phyloP scores from a whole-genome alignment of 768 basidiomycete genomes.

The Lactarius deliciosus region DNA sequence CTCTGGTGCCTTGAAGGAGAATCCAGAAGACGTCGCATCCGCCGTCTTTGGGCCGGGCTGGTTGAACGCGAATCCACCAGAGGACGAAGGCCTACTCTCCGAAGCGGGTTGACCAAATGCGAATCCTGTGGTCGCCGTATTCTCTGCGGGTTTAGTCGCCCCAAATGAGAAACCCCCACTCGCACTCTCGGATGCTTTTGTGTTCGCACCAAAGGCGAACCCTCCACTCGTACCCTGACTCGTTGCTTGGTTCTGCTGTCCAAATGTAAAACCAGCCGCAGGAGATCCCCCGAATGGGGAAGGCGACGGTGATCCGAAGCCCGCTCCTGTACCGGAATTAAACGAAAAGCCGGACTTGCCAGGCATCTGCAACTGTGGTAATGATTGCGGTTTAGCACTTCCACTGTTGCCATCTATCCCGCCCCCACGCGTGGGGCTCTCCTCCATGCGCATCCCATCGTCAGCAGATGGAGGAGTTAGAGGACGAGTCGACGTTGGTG shows the following conservation, averaged over 20 bases:
- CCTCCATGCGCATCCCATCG: constrained; percentile 76
- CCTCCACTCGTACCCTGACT: constrained; percentile 37
- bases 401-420: constrained; percentile 44
- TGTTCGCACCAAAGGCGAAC: constrained; percentile 50
- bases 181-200: constrained; percentile 32
- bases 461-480: constrained; percentile 65
- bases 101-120: constrained; percentile 15
- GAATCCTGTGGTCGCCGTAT: constrained; percentile 17
- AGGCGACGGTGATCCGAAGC: constrained; percentile 20
- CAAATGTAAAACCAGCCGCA: constrained; percentile 44
- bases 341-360: constrained; percentile 25
- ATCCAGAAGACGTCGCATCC: constrained; percentile 24
- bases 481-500: constrained; percentile 45
- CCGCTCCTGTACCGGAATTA: constrained; percentile 6
- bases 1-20: constrained; percentile 27
- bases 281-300: constrained; percentile 27
- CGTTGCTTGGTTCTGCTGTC: constrained; percentile 33
- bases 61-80: constrained; percentile 20
- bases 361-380: constrained; percentile 26
- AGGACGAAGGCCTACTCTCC: constrained; percentile 21
- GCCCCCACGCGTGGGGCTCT: constrained; percentile 61
- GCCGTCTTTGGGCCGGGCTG: constrained; percentile 26
- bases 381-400: constrained; percentile 25
- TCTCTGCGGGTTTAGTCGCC: constrained; percentile 23
- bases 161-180: constrained; percentile 40